Percentiles rank a stretch among this genome's conserved stretches.
These are phyloP conservation scores for Porodaedalea pini DNA, from an alignment of 1,284 basidiomycete species.

Conservation along the genomic window DNA sequence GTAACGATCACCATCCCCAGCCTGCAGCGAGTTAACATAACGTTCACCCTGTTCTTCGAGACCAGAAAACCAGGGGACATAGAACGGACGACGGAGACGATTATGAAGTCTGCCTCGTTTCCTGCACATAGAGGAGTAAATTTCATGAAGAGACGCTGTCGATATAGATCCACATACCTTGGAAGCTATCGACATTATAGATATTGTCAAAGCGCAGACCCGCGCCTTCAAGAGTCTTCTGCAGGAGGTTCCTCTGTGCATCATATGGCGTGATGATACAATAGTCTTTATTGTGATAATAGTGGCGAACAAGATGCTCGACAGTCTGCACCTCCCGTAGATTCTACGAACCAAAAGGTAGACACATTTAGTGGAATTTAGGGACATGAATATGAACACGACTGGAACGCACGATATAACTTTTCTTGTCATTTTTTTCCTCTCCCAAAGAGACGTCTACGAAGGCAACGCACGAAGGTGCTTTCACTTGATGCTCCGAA, in stretches of 20 bases:
- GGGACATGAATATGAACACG: not conserved
- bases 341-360: constrained; percentile 36
- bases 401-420: constrained; percentile 51
- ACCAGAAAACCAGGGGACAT: constrained; percentile 38
- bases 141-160: not conserved
- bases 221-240: constrained; percentile 36
- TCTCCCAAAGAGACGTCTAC: constrained; percentile 37
- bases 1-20: constrained; percentile 42
- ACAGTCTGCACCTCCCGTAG: constrained; percentile 37
- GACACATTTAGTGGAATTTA: not conserved
- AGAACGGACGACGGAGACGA: constrained; percentile 46
- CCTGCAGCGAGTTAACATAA: constrained; percentile 44
- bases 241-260: constrained; percentile 46
- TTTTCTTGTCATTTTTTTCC: constrained; percentile 40
- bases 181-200: constrained; percentile 54
- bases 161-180: constrained; percentile 32
- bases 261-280: constrained; percentile 56
- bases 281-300: constrained; percentile 37
- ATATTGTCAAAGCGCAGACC: constrained; percentile 41
- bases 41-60: constrained; percentile 41
- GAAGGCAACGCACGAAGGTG: constrained; percentile 36
- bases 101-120: constrained; percentile 41
- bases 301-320: constrained; percentile 40
- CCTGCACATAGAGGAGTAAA: constrained; percentile 28
- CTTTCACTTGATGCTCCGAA: constrained; percentile 34